Conservation (phyloP, 768 basidiomycete species). For the Russula emetica region DNA sequence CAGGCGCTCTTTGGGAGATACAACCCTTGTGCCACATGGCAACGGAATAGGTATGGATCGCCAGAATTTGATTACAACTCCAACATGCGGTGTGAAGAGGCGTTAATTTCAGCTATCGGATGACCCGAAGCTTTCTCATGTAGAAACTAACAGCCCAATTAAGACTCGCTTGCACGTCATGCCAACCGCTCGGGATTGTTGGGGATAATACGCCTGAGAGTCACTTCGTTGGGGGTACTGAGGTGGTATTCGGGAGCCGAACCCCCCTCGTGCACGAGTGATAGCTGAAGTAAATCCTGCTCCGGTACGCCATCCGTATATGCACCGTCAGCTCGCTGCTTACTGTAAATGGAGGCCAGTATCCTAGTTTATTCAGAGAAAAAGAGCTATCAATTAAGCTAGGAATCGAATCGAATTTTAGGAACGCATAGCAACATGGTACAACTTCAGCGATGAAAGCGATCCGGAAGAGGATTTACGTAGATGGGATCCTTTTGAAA, state of each 20-base stretch:
- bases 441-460: neutral
- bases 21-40: neutral
- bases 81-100: no score
- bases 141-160: no score
- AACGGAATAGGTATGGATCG: neutral
- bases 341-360: neutral
- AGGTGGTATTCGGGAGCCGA: no score
- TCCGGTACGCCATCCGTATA: neutral
- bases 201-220: neutral
- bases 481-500: constrained; percentile 1
- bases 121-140: no score
- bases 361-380: neutral
- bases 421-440: neutral
- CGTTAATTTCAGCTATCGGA: no score
- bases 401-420: neutral
- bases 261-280: neutral
- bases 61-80: no score
- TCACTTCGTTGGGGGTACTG: neutral
- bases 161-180: no score
- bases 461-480: neutral
- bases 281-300: neutral
- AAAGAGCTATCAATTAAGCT: neutral
- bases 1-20: neutral
- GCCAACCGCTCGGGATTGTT: neutral
- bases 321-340: neutral